These are phyloP conservation scores for Phytophthora cajani DNA, from an alignment of 352 stramenopile species.

Conservation along the genomic window DNA sequence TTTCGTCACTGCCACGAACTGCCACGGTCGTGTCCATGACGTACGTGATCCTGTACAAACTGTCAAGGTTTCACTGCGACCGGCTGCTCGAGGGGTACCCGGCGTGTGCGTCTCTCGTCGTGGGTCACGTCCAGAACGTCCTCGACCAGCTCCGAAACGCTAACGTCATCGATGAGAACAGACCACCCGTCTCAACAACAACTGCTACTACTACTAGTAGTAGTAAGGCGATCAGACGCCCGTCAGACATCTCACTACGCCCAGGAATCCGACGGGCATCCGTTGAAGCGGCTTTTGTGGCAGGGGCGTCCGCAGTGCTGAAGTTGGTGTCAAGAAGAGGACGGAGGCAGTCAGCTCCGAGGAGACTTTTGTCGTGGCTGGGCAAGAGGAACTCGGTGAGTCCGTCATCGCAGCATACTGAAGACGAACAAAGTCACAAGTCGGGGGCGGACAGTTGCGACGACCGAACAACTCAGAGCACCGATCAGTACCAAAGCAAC, in stretches of 20 bases:
- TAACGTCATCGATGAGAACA: background rate
- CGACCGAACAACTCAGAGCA: background rate
- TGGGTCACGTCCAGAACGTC: background rate
- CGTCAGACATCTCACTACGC: background rate
- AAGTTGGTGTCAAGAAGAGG: background rate
- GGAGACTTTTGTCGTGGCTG: background rate
- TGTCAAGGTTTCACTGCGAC: constrained; percentile 2
- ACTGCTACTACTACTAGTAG: too few relatives aligned
- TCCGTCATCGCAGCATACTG: background rate
- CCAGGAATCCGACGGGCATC: background rate
- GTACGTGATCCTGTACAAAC: constrained; percentile 6
- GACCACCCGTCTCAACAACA: background rate
- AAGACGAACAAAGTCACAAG: background rate
- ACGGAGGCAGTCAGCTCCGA: background rate
- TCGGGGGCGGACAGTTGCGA: background rate
- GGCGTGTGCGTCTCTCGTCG: background rate
- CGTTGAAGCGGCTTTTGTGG: background rate
- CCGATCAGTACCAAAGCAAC: background rate
- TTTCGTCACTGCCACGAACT: constrained; percentile 23
- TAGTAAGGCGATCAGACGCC: too few relatives aligned
- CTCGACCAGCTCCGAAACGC: background rate
- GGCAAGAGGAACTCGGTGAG: background rate
- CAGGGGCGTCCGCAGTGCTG: background rate
- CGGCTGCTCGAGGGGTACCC: constrained; percentile 1
- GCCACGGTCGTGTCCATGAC: background rate